Conservation (phyloP, 352 stramenopile species). For the Sclerospora graminicola region DNA sequence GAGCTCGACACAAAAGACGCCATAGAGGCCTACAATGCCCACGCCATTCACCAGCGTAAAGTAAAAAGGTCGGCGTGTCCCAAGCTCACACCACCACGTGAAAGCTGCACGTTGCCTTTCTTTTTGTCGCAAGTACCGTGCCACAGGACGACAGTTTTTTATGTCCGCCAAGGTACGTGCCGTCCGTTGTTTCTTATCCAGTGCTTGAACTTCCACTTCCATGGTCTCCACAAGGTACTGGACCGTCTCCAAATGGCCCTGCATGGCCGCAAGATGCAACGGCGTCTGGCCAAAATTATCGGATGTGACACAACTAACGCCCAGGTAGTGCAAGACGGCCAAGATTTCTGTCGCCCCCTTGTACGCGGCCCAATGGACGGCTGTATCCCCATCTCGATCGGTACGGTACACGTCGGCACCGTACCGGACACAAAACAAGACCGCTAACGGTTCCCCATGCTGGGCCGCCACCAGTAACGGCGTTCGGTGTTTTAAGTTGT, state of each 20-base stretch:
- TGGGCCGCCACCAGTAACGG: conserved; percentile 68
- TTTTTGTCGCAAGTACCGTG: conserved; percentile 35
- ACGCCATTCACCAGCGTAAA: conserved; percentile 54
- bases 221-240: conserved; percentile 76
- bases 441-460: conserved; percentile 61
- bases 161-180: conserved; percentile 47
- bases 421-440: conserved; percentile 66
- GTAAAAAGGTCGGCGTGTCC: conserved; percentile 51
- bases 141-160: conserved; percentile 45
- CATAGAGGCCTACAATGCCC: conserved; percentile 30
- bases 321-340: conserved; percentile 72
- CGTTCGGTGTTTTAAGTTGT: conserved; percentile 61
- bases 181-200: conserved; percentile 46
- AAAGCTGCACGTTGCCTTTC: conserved; percentile 23
- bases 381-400: conserved; percentile 59
- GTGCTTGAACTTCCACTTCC: conserved; percentile 39
- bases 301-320: conserved; percentile 44
- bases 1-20: conserved; percentile 35
- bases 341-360: conserved; percentile 79
- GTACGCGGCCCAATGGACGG: conserved; percentile 82
- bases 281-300: conserved; percentile 76
- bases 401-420: conserved; percentile 57
- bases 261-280: conserved; percentile 72
- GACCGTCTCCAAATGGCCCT: conserved; percentile 54
- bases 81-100: conserved; percentile 42